Base-by-base conservation (phyloP, 2,329 filamentous ascomycete genomes). In the Venturia nashicola region DNA sequence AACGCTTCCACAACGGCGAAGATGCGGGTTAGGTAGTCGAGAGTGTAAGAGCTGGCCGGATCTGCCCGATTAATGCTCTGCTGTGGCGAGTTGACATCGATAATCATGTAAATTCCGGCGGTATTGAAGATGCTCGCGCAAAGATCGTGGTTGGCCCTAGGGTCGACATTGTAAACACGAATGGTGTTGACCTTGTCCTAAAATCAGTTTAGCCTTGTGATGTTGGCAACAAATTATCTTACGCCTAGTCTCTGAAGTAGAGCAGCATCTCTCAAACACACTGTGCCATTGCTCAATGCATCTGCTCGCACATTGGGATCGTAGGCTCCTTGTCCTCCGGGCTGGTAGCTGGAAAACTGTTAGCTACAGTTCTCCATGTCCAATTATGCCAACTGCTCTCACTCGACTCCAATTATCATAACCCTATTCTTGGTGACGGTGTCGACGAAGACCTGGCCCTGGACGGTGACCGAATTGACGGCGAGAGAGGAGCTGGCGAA, bases 1-100 rank as follows among this genome's bases (percentile, higher is more conserved):
- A 88, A 88, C 6, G 82, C 82, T 72, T 88, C 85, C 44, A 88
- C 81, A 44, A 87, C 78, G 65, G 79, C 78, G 70, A 86, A 87
- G 67, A 85, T 79, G 68, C 84, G 82, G 64, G 75, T 72, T 64
- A 86, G 77, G 70, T 86, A 86, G 61, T 73, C 76, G 46, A 73
- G 73, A 66, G 78, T 80, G 76, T 86, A 87, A 36, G 79, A 81
- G 9, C 12, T 34, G 11, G 5, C 9, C 23, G 65, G 48, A 76
- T 77, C 71, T 27, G 59, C 54, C 74, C 76, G 80, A 71, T 87
- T 79, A 64, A 87, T 76, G 65, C 78, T 82, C 67, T 84, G 78
- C 18, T 85, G 72, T 4, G 84, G 84, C 27, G 82, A 83, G 76
- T 86, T 87, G 72, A 87, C 84, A 67, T 87, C 85, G 57, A 87